Base-by-base conservation (phyloP, 768 basidiomycete species). In the Austroboletus festivus region DNA sequence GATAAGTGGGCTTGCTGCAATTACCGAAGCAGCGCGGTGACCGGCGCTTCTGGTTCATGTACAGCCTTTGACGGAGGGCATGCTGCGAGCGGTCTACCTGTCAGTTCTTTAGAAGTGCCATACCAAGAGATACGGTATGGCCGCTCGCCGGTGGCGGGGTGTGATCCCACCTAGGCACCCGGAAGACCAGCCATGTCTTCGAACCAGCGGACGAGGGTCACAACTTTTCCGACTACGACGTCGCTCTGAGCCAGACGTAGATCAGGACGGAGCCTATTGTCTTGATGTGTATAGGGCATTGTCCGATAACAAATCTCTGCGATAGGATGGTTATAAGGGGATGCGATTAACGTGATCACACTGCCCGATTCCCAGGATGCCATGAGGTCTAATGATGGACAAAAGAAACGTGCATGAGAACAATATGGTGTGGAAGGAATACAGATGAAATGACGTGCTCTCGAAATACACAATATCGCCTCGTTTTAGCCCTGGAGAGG, bases 221-320 rank as follows among this genome's bases (percentile, higher is more conserved):
- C 78, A 0, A 92, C 88, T 50, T 76, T 83, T 47, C 79, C 73
- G 13, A 91, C 84, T 8, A 74, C 75, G 9, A 81, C 78, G 47
- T 91, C 88, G 48, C 82, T 87, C 50, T 72, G 70, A 1, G 82
- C 86, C 3, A 92, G 71, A 28, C 87, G 74, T 35, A 90, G 64
- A 64, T 92, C 89, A 16, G 89, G 88, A 6, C 86, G 76, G 5
- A 86, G 67, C 5, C 71, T 72, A 16, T 70, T 68, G 61, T 91
- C 87, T 51, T 79, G 76, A 23, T 72, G 73, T 1, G 74, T 71
- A 53, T 78, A 75, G 2, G 87, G 85, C 78, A 91, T 78, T 7
- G 86, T 84, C 18, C 89, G 81, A 67, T 85, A 92, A 61, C 89
- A 92, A 15, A 91, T 82, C 53, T 82, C 74, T 40, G 81, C 61